These are phyloP conservation scores for Rhizophagus prolifer DNA, from an alignment of 192 early-diverging fungal species.

Conservation along the genomic window DNA sequence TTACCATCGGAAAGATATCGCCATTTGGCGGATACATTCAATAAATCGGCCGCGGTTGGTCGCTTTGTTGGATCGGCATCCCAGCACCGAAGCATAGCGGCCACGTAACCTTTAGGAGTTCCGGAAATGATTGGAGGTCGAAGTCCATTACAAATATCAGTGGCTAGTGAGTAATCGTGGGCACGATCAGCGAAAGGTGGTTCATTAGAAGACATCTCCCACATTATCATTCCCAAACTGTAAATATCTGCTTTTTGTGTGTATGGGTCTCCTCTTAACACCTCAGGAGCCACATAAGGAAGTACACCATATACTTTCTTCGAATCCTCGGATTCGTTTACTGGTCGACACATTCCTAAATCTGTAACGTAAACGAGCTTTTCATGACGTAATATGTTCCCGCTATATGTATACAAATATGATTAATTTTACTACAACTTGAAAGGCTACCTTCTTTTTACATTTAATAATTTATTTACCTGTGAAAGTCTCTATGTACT, in stretches of 20 bases:
- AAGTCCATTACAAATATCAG: conserved; percentile 35
- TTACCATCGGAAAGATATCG: conserved; percentile 25
- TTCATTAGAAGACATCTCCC: conserved; percentile 45
- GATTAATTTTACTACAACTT: background rate
- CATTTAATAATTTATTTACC: conserved; percentile 7
- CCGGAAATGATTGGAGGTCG: conserved; percentile 41
- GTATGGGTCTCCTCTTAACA: conserved; percentile 13
- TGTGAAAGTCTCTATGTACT: conserved; percentile 27
- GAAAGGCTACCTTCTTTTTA: background rate
- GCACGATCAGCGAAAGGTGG: conserved; percentile 41
- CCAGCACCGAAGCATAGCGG: conserved; percentile 43
- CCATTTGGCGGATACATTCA: conserved; percentile 29
- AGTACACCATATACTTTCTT: conserved; percentile 15
- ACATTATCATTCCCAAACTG: conserved; percentile 48
- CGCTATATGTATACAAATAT: background rate
- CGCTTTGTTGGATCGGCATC: conserved; percentile 36
- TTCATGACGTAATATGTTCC: conserved; percentile 26
- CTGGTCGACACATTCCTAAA: conserved; percentile 30
- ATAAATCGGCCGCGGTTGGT: conserved; percentile 35
- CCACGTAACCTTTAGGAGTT: conserved; percentile 39
- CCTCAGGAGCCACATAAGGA: conserved; percentile 24
- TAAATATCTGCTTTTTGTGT: conserved; percentile 37
- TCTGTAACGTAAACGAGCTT: conserved; percentile 26
- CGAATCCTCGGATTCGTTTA: conserved; percentile 7
- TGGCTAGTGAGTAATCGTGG: conserved; percentile 33